Evolutionary conservation across 73 alveolate species (phyloP).

Genomic region (Symbiodinium pilosum): DNA sequence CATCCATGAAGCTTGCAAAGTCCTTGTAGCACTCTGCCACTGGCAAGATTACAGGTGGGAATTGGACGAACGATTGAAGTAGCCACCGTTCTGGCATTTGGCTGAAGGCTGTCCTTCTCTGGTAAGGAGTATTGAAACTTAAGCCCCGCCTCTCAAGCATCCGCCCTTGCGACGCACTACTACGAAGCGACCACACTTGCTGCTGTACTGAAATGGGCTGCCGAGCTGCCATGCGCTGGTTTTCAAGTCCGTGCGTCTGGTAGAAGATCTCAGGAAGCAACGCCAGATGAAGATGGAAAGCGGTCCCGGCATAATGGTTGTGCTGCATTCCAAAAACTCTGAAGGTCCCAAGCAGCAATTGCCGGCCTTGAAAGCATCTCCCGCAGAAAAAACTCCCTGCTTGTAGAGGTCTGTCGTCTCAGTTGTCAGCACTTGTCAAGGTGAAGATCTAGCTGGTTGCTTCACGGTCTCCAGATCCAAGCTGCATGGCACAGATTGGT

Average conservation of each 20-base stretch:
- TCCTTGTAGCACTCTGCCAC: conserved; percentile 22
- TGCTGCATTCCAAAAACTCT: not conserved
- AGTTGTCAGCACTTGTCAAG: no score
- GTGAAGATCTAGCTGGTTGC: no score
- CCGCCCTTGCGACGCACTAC: no score
- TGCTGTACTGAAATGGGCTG: not conserved
- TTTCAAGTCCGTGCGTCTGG: conserved; percentile 56
- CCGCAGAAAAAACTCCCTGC: conserved; percentile 41
- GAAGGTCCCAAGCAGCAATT: not conserved
- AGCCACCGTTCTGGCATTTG: no score
- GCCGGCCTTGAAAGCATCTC: conserved; percentile 55
- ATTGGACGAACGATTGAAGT: not conserved
- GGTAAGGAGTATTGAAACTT: no score
- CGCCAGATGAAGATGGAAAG: not conserved
- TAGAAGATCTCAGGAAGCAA: conserved; percentile 44
- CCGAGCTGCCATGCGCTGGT: conserved; percentile 43
- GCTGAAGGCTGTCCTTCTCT: no score
- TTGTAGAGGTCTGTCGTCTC: conserved; percentile 67
- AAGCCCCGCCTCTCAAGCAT: no score
- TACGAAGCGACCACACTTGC: not conserved
- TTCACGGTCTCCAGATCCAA: not conserved
- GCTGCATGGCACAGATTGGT: conserved; percentile 40
- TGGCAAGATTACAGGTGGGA: no score
- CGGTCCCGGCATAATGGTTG: not conserved
- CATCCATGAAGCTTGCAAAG: conserved; percentile 83